Evolutionary conservation across 2,329 filamentous ascomycete genomes (phyloP).

Genomic region (Ophiostoma ulmi): DNA sequence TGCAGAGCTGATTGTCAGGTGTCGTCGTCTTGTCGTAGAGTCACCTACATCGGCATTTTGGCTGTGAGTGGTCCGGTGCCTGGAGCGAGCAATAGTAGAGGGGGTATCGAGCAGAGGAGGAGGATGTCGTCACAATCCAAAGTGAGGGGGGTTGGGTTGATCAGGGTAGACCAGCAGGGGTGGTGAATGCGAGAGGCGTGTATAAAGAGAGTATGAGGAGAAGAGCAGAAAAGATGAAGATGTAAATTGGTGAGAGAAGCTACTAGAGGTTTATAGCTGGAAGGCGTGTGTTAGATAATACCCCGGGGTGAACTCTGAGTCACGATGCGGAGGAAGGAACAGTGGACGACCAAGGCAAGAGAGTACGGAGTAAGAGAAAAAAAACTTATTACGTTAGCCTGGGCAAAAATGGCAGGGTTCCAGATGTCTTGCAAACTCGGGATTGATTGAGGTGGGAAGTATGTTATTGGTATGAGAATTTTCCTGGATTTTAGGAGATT

Average conservation of each 20-base stretch:
- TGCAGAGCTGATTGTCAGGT: background rate
- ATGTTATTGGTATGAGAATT: background rate
- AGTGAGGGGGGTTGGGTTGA: background rate
- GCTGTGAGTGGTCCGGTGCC: constrained; percentile 4
- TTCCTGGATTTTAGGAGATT: background rate
- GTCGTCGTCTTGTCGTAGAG: background rate
- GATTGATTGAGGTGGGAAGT: background rate
- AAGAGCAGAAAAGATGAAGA: background rate
- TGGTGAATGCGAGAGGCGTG: background rate
- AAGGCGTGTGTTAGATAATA: background rate
- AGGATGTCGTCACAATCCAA: constrained; percentile 10
- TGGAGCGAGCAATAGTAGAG: constrained; percentile 4
- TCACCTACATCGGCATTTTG: constrained; percentile 24
- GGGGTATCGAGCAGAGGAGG: constrained; percentile 3
- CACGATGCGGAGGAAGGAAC: constrained; percentile 19
- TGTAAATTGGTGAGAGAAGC: background rate
- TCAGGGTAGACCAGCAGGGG: background rate
- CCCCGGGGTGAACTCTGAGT: constrained; percentile 10
- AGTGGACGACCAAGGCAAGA: background rate
- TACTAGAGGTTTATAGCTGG: background rate
- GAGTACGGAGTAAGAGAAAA: constrained; percentile 3
- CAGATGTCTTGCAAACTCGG: background rate
- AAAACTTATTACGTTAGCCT: constrained; percentile 16
- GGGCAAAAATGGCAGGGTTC: background rate
- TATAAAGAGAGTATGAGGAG: background rate